Conservation (phyloP, 1,139 yeast species). For the Debaryomyces fabryi region DNA sequence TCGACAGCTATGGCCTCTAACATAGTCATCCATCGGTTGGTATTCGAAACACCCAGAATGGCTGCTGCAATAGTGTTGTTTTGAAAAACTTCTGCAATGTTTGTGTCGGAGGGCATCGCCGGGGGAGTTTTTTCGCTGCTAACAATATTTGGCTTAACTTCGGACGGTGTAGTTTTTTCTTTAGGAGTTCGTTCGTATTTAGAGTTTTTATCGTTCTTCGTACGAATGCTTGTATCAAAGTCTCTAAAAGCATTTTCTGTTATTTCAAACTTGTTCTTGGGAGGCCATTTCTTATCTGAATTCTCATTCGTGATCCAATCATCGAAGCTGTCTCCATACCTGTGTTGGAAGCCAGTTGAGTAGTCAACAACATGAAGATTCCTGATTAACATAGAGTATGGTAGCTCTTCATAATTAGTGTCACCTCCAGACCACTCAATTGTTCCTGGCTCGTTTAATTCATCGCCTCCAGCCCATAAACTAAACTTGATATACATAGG, state of each 20-base stretch:
- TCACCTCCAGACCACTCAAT: conserved; percentile 47
- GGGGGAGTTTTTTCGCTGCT: neutral
- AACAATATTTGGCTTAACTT: neutral
- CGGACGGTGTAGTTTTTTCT: neutral
- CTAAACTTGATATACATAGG: conserved; percentile 45
- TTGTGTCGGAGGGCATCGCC: neutral
- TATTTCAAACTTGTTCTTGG: conserved; percentile 6
- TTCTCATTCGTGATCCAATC: conserved; percentile 18
- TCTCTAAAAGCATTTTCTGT: neutral
- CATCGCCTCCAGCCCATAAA: conserved; percentile 49
- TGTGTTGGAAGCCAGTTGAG: conserved; percentile 33
- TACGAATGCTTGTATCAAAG: neutral
- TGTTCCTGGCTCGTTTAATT: conserved; percentile 37
- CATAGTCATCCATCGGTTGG: neutral
- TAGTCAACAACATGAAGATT: conserved; percentile 36
- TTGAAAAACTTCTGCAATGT: neutral
- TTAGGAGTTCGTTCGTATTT: neutral
- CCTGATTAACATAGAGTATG: conserved; percentile 38
- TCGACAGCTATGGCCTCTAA: neutral
- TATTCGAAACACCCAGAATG: neutral
- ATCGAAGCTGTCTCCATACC: conserved; percentile 28
- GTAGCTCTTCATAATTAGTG: conserved; percentile 35
- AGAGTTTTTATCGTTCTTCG: neutral
- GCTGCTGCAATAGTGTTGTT: neutral
- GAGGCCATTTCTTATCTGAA: conserved; percentile 11